phyloP scores from a whole-genome alignment of 129 eudicot species.

The Erigeron canadensis region DNA sequence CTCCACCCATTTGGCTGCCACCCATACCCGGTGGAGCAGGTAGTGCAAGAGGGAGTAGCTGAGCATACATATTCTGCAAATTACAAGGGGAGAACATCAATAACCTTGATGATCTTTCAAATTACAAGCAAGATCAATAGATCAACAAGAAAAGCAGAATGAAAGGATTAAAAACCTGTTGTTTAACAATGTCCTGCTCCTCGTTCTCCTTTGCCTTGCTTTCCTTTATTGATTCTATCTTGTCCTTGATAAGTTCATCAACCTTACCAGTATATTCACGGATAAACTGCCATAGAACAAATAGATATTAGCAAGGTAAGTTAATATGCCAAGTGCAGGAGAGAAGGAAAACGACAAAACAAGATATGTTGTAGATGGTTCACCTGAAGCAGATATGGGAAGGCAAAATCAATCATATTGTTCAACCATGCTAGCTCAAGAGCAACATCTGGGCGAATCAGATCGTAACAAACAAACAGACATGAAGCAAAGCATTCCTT shows the following conservation, averaged over 20 bases:
- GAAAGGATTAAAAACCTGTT: constrained; percentile 50
- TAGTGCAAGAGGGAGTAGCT: constrained; percentile 76
- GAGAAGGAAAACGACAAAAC: background rate
- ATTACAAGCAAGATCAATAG: background rate
- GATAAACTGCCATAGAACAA: constrained; percentile 59
- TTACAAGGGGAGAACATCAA: background rate
- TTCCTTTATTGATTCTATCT: constrained; percentile 67
- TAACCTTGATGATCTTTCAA: background rate
- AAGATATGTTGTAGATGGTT: background rate
- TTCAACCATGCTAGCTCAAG: constrained; percentile 98
- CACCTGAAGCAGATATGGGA: constrained; percentile 99
- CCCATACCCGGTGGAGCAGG: constrained; percentile 88
- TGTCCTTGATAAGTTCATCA: constrained; percentile 78
- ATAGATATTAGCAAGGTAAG: background rate
- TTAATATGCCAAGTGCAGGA: background rate
- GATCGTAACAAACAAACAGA: constrained; percentile 88
- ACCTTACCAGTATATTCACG: constrained; percentile 90
- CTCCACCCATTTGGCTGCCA: constrained; percentile 39
- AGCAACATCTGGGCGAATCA: constrained; percentile 89
- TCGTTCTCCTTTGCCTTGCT: constrained; percentile 76
- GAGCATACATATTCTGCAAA: constrained; percentile 91
- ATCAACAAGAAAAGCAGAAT: background rate
- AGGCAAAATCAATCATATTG: constrained; percentile 95
- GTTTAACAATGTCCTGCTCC: constrained; percentile 75
- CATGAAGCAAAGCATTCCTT: constrained; percentile 98